phyloP scores from a whole-genome alignment of 805 yeast genomes.

The Candida dajiaensis region DNA sequence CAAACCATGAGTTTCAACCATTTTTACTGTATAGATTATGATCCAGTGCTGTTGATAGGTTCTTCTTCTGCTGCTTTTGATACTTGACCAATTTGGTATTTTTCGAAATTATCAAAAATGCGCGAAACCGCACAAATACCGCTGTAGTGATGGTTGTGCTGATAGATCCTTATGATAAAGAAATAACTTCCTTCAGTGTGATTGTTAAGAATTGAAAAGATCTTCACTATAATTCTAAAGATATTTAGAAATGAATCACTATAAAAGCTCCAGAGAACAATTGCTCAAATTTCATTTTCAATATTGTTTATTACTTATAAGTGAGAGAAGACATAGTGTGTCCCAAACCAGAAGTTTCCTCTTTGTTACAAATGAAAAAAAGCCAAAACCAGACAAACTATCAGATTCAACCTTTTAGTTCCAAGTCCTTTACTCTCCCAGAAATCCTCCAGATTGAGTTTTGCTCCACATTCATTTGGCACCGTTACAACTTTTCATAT shows the following conservation, averaged over 20 bases:
- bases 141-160: neutral
- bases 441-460: too few relatives aligned
- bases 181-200: neutral
- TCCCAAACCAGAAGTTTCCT: neutral
- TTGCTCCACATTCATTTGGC: neutral
- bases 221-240: too few relatives aligned
- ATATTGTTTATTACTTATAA: too few relatives aligned
- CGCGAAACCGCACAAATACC: neutral
- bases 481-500: neutral
- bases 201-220: too few relatives aligned
- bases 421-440: too few relatives aligned
- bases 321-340: neutral
- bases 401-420: too few relatives aligned
- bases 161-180: neutral
- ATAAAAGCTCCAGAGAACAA: too few relatives aligned
- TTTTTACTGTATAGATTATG: slow-evolving; percentile 8
- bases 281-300: too few relatives aligned
- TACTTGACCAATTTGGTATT: neutral
- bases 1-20: slow-evolving; percentile 34
- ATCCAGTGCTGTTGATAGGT: neutral
- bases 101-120: neutral
- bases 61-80: neutral
- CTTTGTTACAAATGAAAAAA: too few relatives aligned
- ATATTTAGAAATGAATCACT: too few relatives aligned
- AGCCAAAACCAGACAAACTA: too few relatives aligned